Evolutionary conservation across 2,329 filamentous ascomycete species (phyloP).

Genomic region (Graphilbum ipis-grandicollis): DNA sequence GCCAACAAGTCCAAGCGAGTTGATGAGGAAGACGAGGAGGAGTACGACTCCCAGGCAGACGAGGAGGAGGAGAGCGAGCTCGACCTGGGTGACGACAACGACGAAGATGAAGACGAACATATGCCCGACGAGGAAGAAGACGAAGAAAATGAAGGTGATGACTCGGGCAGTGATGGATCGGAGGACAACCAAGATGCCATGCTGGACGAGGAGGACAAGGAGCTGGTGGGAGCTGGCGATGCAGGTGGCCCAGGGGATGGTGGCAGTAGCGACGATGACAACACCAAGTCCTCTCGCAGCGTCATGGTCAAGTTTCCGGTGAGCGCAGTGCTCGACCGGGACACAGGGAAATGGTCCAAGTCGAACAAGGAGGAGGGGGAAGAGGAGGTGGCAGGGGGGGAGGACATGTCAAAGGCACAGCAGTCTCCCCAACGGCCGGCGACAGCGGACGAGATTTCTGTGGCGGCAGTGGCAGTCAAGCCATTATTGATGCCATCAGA

Average conservation of each 20-base stretch:
- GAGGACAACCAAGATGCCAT: constrained; percentile 39
- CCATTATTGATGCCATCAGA: too few relatives aligned
- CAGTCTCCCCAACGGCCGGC: constrained; percentile 1
- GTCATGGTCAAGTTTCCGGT: constrained; percentile 60
- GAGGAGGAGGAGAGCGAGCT: constrained; percentile 48
- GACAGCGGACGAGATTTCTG: neutral
- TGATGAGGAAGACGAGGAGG: constrained; percentile 17
- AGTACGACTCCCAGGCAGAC: constrained; percentile 40
- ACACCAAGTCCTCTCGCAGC: constrained; percentile 26
- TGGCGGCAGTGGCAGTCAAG: neutral
- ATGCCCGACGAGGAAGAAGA: constrained; percentile 47
- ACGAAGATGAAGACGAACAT: constrained; percentile 52
- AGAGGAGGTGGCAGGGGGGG: neutral
- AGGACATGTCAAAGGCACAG: neutral
- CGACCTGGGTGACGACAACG: constrained; percentile 60
- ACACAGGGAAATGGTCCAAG: constrained; percentile 15
- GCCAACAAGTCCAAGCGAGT: constrained; percentile 19
- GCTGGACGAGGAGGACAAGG: constrained; percentile 19
- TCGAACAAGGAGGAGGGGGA: constrained; percentile 8
- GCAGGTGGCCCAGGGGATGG: too few relatives aligned
- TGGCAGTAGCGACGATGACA: constrained; percentile 12
- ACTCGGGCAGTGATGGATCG: constrained; percentile 30
- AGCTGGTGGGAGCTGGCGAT: too few relatives aligned
- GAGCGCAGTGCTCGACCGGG: constrained; percentile 21
- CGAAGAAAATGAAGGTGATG: constrained; percentile 42